A percentile compares a stretch with the other conserved stretches of the same genome.
Evolutionary conservation across 441 rosid genomes (phyloP).

Genomic region (Rhodomyrtus psidioides): DNA sequence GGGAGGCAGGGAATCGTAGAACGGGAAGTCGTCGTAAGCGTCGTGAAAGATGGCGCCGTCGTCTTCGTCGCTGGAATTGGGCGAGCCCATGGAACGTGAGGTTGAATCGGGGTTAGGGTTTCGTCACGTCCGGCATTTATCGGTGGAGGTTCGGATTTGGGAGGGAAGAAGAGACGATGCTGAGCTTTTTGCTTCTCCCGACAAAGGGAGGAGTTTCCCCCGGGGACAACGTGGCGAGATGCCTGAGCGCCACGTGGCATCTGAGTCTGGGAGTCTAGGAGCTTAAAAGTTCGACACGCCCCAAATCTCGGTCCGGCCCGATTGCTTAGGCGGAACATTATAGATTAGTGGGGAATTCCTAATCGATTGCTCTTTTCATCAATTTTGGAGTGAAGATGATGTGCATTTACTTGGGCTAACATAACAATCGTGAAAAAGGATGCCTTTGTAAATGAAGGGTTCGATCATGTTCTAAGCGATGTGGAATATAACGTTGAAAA

Average conservation of each 20-base stretch:
- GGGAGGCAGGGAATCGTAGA: conserved; percentile 26
- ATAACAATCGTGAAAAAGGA: no score
- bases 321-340: background rate
- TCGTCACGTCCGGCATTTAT: background rate
- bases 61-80: conserved; percentile 7
- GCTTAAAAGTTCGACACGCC: background rate
- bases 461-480: no score
- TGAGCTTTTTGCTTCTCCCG: background rate
- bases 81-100: background rate
- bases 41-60: conserved; percentile 25
- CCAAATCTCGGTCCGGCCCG: background rate
- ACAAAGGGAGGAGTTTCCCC: background rate
- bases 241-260: background rate
- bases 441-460: no score
- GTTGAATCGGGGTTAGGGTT: background rate
- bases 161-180: background rate
- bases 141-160: background rate
- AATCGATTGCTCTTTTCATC: no score
- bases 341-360: no score
- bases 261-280: background rate
- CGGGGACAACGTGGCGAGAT: background rate
- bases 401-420: no score
- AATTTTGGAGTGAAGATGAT: no score
- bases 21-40: conserved; percentile 49
- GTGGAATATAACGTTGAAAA: no score